Conservation (phyloP, 352 stramenopile species). For the Phytophthora pinifolia region DNA sequence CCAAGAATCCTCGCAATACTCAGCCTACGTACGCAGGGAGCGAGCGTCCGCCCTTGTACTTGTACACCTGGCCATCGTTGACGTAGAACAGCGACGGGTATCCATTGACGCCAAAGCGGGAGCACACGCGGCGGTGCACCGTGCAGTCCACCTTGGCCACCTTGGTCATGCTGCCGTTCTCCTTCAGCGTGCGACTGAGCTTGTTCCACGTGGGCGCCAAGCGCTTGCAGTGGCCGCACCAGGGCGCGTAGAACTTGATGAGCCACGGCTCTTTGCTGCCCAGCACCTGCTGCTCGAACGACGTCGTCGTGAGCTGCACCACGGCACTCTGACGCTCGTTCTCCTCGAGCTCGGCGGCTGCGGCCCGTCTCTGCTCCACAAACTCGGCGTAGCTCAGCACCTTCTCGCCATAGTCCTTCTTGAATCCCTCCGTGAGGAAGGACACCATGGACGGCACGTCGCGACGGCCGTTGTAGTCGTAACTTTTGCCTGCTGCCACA, state of each 20-base stretch:
- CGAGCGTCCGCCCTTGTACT: conserved; percentile 71
- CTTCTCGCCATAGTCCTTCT: conserved; percentile 62
- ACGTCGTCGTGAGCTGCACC: conserved; percentile 48
- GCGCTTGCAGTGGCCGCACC: conserved; percentile 83
- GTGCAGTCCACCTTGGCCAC: conserved; percentile 83
- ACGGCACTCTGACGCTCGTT: conserved; percentile 56
- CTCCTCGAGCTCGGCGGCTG: conserved; percentile 49
- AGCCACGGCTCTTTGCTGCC: conserved; percentile 64
- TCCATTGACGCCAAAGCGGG: conserved; percentile 77
- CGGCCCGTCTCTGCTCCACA: conserved; percentile 11
- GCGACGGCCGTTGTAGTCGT: conserved; percentile 70
- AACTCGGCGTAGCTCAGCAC: conserved; percentile 64
- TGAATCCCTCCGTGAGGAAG: conserved; percentile 63
- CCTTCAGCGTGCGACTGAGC: conserved; percentile 64
- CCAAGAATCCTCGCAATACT: background rate
- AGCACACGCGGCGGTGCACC: conserved; percentile 79
- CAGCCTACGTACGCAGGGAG: conserved; percentile 52
- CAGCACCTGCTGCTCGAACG: conserved; percentile 65
- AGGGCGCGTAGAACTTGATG: conserved; percentile 84
- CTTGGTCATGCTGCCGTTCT: conserved; percentile 53
- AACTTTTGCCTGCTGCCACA: conserved; percentile 53
- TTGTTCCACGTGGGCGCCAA: conserved; percentile 74
- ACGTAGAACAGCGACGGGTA: conserved; percentile 83
- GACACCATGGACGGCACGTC: conserved; percentile 55
- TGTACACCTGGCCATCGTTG: conserved; percentile 72